Base-by-base conservation (phyloP, 345 rosid genomes). In the Brassica carinata region DNA sequence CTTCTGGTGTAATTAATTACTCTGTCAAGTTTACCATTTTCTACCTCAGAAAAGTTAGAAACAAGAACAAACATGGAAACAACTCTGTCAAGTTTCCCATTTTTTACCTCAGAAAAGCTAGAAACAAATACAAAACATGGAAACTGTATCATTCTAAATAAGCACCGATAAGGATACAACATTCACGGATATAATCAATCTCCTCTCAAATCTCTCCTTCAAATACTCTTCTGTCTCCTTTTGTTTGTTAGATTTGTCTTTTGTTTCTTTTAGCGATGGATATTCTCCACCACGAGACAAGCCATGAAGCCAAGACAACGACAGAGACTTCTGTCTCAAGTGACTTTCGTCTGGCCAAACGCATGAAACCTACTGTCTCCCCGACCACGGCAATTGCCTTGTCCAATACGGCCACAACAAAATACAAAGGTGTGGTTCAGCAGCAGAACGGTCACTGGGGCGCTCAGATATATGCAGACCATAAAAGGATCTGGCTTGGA, bases 371-470 rank as follows among this genome's bases (percentile, higher is more conserved):
- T 31, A 57, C 18, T 17, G 13, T 2, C 57, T 55, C 34, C 57
- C 31, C 58, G 1, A 31, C 76, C 15, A 23, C 64, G 55, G 43
- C 66, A 11, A 48, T 26, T 55, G n/a, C 30, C 64, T 58, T 38
- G 67, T 55, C 76, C 10, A 72, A 15, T 31, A 5, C 64, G 30
- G 71, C 68, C 43, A 71, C 81, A 14, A 13, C 84, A 4, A 86
- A 71, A 74, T 88, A 79, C 78, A 88, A 87, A 85, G 96, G 92
- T 2, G 89, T 90, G 5, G 87, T 88, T 29, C 85, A 85, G 0
- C 91, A 86, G 4, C 86, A 76, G 71, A 86, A 87, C 43, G 93
- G 94, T n/a, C 83, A 84, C 19, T 91, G 91, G 91, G 96, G 94
- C 1, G 89, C 90, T 38, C 96, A 89, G 83, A 90, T 90, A 48